These are phyloP conservation scores for Flueggea neowawraea DNA, from an alignment of 441 rosid species.

Conservation along the genomic window DNA sequence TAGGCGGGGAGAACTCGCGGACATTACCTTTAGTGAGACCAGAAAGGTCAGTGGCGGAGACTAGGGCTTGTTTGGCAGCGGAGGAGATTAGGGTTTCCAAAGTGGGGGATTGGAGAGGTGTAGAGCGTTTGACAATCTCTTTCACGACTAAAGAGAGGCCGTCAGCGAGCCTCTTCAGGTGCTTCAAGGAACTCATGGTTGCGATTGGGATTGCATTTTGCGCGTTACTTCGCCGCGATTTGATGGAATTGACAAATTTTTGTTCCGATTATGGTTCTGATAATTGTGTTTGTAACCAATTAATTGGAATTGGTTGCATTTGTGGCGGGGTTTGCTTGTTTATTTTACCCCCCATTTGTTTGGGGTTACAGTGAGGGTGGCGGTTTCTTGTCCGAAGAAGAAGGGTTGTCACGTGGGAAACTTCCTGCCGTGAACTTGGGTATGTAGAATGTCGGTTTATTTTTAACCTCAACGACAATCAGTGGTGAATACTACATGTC, in stretches of 20 bases:
- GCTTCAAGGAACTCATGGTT: conserved; percentile 58
- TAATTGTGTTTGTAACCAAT: not conserved
- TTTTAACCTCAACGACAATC: too few relatives aligned
- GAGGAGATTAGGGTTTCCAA: conserved; percentile 52
- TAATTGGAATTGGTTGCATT: not conserved
- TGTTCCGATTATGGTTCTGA: not conserved
- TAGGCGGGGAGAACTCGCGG: conserved; percentile 47
- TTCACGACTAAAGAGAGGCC: conserved; percentile 74
- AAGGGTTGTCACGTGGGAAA: conserved; percentile 9
- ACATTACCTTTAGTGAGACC: conserved; percentile 74
- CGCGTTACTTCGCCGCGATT: too few relatives aligned
- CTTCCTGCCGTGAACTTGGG: conserved; percentile 9
- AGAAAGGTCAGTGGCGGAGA: conserved; percentile 67
- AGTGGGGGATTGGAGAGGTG: conserved; percentile 34
- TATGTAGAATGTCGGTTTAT: too few relatives aligned
- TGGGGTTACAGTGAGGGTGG: too few relatives aligned
- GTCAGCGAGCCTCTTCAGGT: conserved; percentile 50
- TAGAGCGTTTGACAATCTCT: conserved; percentile 64
- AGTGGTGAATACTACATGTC: too few relatives aligned
- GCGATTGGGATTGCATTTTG: not conserved
- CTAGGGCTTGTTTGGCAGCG: conserved; percentile 55
- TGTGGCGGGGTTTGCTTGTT: not conserved
- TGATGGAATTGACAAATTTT: too few relatives aligned
- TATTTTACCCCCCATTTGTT: too few relatives aligned
- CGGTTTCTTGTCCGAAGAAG: not conserved